These are phyloP conservation scores for Ciborinia camelliae DNA, from an alignment of 2,329 filamentous ascomycete genomes.

Conservation along the genomic window DNA sequence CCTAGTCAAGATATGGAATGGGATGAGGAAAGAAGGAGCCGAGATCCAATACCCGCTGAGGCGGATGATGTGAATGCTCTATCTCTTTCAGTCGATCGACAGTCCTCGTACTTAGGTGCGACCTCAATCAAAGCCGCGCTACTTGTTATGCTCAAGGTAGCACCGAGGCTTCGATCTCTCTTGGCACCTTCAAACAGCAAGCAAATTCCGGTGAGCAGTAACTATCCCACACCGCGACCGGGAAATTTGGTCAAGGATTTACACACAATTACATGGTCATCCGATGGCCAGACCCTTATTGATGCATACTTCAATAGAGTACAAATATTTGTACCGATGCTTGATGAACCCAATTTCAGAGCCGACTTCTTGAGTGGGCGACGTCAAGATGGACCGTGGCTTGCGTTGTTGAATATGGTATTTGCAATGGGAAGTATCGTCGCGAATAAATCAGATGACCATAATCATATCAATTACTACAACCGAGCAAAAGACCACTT, in stretches of 20 bases:
- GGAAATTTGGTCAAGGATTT: slow-evolving; percentile 36
- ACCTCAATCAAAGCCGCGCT: slow-evolving; percentile 73
- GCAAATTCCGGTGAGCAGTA: slow-evolving; percentile 27
- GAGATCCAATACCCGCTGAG: slow-evolving; percentile 57
- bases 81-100: slow-evolving; percentile 55
- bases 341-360: slow-evolving; percentile 69
- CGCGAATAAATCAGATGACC: slow-evolving; percentile 57
- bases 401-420: slow-evolving; percentile 71
- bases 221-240: slow-evolving; percentile 37
- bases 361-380: slow-evolving; percentile 61
- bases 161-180: slow-evolving; percentile 48
- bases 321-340: slow-evolving; percentile 69
- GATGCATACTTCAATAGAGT: slow-evolving; percentile 74
- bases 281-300: slow-evolving; percentile 65
- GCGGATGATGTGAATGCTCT: slow-evolving; percentile 70
- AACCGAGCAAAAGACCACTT: slow-evolving; percentile 64
- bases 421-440: slow-evolving; percentile 72
- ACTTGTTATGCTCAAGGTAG: slow-evolving; percentile 60
- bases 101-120: slow-evolving; percentile 66
- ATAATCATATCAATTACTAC: slow-evolving; percentile 68
- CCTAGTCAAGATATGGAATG: slow-evolving; percentile 61
- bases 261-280: slow-evolving; percentile 51
- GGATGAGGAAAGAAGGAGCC: slow-evolving; percentile 59
- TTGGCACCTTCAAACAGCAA: slow-evolving; percentile 39
- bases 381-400: slow-evolving; percentile 65